A percentile compares a stretch with the other conserved stretches of the same genome.
Evolutionary conservation across 495 filamentous ascomycete genomes (phyloP).

Genomic region (Hyaloscypha variabilis): DNA sequence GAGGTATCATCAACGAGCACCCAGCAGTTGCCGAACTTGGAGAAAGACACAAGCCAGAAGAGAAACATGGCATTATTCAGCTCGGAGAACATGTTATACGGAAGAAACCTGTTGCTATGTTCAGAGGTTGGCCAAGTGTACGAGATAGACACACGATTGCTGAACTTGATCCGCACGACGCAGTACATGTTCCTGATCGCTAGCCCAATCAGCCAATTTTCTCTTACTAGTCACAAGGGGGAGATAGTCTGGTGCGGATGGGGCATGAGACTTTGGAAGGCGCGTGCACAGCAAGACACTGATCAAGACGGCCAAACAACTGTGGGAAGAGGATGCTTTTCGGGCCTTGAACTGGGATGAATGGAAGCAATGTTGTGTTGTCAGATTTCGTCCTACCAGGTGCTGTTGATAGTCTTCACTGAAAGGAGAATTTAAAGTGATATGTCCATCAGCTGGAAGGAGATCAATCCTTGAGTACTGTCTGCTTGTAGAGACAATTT

Average conservation of each 20-base stretch:
- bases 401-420: background rate
- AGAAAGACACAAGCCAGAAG: no score
- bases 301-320: slow-evolving; percentile 25
- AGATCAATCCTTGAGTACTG: background rate
- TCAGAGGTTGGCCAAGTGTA: no score
- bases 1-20: no score
- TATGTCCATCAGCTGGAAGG: background rate
- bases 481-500: background rate
- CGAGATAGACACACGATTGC: slow-evolving; percentile 6
- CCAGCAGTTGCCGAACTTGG: no score
- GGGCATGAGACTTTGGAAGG: slow-evolving; percentile 21
- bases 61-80: no score
- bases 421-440: background rate
- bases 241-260: slow-evolving; percentile 10
- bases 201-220: no score
- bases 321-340: slow-evolving; percentile 24
- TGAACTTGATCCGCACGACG: no score
- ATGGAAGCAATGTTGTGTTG: slow-evolving; percentile 21
- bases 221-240: no score
- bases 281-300: slow-evolving; percentile 27
- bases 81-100: no score
- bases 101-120: no score
- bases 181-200: no score
- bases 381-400: slow-evolving; percentile 20
- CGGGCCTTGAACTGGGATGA: slow-evolving; percentile 27